Evolutionary conservation across 306 rosid genomes (phyloP).

Genomic region (Canavalia gladiata): DNA sequence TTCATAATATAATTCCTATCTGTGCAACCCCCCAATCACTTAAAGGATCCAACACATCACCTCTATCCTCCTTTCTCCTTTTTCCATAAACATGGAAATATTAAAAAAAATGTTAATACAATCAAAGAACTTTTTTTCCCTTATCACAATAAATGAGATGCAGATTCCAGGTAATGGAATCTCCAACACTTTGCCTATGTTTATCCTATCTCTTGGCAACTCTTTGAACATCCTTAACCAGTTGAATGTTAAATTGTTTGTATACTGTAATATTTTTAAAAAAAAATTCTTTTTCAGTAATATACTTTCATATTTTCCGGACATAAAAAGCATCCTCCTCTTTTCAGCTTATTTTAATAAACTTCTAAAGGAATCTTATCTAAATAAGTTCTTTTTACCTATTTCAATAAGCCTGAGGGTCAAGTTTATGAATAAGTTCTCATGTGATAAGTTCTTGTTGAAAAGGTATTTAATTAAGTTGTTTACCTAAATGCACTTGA

Average conservation of each 20-base stretch:
- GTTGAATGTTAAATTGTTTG: background rate
- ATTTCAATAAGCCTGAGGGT: too few species aligned
- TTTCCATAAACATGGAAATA: background rate
- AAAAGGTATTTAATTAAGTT: too few species aligned
- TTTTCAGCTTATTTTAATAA: background rate
- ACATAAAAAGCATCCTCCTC: background rate
- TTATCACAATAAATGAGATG: background rate
- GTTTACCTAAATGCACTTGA: too few species aligned
- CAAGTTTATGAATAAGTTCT: too few species aligned
- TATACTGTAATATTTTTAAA: background rate
- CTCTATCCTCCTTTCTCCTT: background rate
- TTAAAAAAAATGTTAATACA: background rate
- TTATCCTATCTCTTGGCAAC: background rate
- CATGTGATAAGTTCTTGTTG: too few species aligned
- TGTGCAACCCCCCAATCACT: background rate
- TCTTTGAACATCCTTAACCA: background rate
- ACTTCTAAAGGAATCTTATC: too few species aligned
- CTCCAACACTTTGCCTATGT: background rate
- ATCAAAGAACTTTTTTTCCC: background rate
- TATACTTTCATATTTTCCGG: background rate
- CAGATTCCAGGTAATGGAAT: background rate
- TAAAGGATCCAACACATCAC: slow-evolving; percentile 8
- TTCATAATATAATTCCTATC: background rate
- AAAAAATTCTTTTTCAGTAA: background rate
- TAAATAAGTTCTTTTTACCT: too few species aligned